Percentiles rank a stretch among this genome's conserved stretches.
phyloP scores from a whole-genome alignment of 2,329 filamentous ascomycete species.

The Pseudogymnoascus sp. region DNA sequence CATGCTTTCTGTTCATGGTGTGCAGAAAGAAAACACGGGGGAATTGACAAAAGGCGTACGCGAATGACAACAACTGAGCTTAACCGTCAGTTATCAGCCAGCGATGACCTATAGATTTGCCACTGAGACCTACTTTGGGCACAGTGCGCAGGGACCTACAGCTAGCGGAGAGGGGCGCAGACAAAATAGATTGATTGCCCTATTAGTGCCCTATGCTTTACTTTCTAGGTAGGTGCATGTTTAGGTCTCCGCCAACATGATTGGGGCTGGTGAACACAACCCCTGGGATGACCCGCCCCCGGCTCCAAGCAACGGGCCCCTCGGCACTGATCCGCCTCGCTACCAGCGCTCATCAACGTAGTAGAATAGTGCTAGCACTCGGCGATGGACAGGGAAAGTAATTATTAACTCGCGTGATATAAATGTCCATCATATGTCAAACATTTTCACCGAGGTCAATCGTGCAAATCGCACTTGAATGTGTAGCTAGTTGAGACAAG shows the following conservation, averaged over 20 bases:
- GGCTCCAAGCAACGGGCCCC: neutral
- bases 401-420: neutral
- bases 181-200: constrained; percentile 26
- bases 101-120: neutral
- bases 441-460: neutral
- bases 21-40: neutral
- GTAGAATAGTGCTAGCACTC: neutral
- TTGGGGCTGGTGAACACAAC: neutral
- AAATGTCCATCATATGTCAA: neutral
- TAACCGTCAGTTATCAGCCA: neutral
- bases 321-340: neutral
- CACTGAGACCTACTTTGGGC: neutral
- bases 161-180: neutral
- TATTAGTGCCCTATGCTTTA: neutral
- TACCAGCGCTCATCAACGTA: neutral
- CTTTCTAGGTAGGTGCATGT: constrained; percentile 4
- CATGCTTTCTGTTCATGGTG: neutral
- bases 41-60: no score
- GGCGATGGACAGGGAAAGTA: no score
- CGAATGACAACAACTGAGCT: neutral
- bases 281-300: neutral
- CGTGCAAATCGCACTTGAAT: neutral
- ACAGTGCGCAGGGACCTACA: neutral
- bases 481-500: neutral
- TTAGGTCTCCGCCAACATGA: neutral